Base-by-base conservation (phyloP, 2,329 filamentous ascomycete species). In the Golovinomyces cichoracearum region DNA sequence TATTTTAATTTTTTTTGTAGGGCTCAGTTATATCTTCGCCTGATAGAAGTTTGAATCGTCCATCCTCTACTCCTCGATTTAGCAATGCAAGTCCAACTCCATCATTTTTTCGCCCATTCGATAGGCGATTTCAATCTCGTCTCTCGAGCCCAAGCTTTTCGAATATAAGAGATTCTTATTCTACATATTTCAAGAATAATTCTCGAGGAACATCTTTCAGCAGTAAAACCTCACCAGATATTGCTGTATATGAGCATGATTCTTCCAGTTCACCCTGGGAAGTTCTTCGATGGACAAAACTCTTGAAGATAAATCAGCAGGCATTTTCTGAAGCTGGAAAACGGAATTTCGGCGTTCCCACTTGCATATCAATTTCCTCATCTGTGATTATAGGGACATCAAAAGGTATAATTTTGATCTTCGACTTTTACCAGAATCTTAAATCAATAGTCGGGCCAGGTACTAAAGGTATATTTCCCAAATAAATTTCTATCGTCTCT, bases 341-440 rank as follows among this genome's bases (percentile, higher is more conserved):
- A 65, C 79, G 90, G 52, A 94, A 83, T 62, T 95, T 94, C 67
- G 92, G 90, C 25, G 72, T 78, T 37, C 85, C 88, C 22, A 94
- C 88, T 0, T 94, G 85, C 65, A 71, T 95, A 57, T 78, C 80
- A 37, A 80, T 94, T 45, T 86, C 88, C 53, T 82, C 86, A 2
- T 77, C 78, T 7, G 92, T 98, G 57, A 83, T 86, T 13, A 65
- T 98, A 48, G 90, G 90, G 23, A 98, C 92, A 0, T 83, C 84
- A 3, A 95, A 93, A 63, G 90, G 92, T 48, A 78, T 94, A 62
- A 81, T 95, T 50, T 68, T 98, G 60, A 77, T 95, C 51, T 98
- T 98, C 66, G 92, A 98, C 66, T 95, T 94, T 63, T 84, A 92
- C 62, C 90, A 98, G 64, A 90, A 82, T 56, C 67, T 95, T 50